These are phyloP conservation scores for Pythium brassicae DNA, from an alignment of 352 stramenopile genomes.

Conservation along the genomic window DNA sequence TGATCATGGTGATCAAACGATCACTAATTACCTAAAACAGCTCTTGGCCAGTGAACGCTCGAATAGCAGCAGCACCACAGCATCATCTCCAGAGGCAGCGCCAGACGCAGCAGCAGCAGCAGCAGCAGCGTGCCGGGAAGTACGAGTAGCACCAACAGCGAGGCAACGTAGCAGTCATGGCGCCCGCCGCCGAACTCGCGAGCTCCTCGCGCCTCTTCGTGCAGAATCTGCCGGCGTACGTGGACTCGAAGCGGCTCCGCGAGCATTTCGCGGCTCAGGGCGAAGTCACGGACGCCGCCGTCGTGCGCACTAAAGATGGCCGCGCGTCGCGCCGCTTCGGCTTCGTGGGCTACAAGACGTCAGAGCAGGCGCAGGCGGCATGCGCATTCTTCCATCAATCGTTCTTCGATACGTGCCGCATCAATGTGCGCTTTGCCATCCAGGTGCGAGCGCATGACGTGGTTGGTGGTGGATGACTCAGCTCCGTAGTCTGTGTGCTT, in stretches of 20 bases:
- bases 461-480: too few species aligned
- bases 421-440: slow-evolving; percentile 83
- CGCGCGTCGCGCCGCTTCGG: slow-evolving; percentile 80
- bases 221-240: slow-evolving; percentile 78
- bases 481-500: too few species aligned
- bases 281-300: slow-evolving; percentile 86
- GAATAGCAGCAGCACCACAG: background rate
- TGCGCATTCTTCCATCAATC: slow-evolving; percentile 76
- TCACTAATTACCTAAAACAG: background rate
- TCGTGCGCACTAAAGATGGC: slow-evolving; percentile 88
- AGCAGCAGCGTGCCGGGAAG: background rate
- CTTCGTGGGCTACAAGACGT: slow-evolving; percentile 81
- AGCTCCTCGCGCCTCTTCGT: slow-evolving; percentile 74
- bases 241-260: slow-evolving; percentile 65
- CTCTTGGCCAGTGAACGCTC: background rate
- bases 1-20: too few species aligned
- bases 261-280: slow-evolving; percentile 74
- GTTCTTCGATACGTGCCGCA: slow-evolving; percentile 88
- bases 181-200: background rate
- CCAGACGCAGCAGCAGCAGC: background rate
- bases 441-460: slow-evolving; percentile 24
- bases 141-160: background rate
- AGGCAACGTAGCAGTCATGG: background rate
- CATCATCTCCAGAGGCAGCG: background rate
- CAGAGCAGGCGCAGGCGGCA: slow-evolving; percentile 48